Percentiles rank a stretch among this genome's conserved stretches.
Conservation (phyloP, 2,329 filamentous ascomycete genomes). For the Alternaria infectoria region DNA sequence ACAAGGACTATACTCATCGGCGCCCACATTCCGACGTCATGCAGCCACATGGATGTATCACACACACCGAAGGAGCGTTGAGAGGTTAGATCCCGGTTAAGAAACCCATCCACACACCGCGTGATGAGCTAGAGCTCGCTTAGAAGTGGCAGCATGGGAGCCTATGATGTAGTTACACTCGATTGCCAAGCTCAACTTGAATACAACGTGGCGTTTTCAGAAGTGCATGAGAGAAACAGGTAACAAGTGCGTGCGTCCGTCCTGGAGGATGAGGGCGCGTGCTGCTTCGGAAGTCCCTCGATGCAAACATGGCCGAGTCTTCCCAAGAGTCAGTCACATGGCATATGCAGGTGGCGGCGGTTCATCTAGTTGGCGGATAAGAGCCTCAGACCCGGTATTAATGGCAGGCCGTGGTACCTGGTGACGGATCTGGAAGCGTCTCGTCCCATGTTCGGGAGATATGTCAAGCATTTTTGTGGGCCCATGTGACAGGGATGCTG, state of each 20-base stretch:
- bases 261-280: not conserved
- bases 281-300: not conserved
- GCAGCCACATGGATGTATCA: constrained; percentile 27
- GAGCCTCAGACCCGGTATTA: constrained; percentile 5
- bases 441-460: constrained; percentile 15
- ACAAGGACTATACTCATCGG: not conserved
- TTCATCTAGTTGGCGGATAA: constrained; percentile 1
- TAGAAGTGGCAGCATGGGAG: constrained; percentile 15
- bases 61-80: constrained; percentile 16
- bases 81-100: constrained; percentile 8
- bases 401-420: constrained; percentile 8
- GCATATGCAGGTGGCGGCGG: constrained; percentile 3
- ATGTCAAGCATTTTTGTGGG: constrained; percentile 26
- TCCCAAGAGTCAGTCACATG: not conserved
- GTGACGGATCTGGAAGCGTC: constrained; percentile 29
- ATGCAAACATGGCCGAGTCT: not conserved
- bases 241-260: not conserved
- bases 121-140: constrained; percentile 25
- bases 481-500: constrained; percentile 21
- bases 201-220: not conserved
- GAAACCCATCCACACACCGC: constrained; percentile 10
- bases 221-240: not conserved
- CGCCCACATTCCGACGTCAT: constrained; percentile 2
- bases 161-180: constrained; percentile 22
- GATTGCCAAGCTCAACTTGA: constrained; percentile 9